A percentile compares a stretch with the other conserved stretches of the same genome.
These are phyloP conservation scores for Emydomyces testavorans DNA, from an alignment of 2,329 filamentous ascomycete genomes.

Conservation along the genomic window DNA sequence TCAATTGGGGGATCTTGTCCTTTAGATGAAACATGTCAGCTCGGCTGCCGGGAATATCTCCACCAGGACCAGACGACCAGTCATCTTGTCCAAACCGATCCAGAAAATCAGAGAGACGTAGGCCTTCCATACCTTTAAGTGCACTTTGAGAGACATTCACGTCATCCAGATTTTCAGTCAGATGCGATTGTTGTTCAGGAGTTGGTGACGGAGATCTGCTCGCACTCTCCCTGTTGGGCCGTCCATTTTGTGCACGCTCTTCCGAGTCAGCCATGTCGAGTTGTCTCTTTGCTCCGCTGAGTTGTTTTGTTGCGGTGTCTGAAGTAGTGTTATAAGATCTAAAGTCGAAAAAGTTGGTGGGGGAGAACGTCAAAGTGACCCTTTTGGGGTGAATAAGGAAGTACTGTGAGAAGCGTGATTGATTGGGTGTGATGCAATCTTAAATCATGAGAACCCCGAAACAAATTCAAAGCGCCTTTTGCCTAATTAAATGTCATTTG, in stretches of 20 bases:
- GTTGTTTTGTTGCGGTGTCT: background rate
- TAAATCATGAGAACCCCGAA: background rate
- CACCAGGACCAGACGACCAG: background rate
- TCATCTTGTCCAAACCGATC: background rate
- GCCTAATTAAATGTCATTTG: background rate
- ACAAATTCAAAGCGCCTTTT: background rate
- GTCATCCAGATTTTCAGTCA: background rate
- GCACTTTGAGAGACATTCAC: background rate
- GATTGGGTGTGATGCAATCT: conserved; percentile 1
- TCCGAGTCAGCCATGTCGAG: conserved; percentile 7
- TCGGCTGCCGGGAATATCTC: background rate
- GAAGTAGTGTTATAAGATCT: background rate
- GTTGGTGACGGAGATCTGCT: background rate
- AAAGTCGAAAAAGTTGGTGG: background rate
- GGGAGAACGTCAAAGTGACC: conserved; percentile 1
- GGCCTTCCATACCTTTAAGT: background rate
- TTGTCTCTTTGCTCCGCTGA: background rate
- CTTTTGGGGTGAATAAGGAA: background rate
- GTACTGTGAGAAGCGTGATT: background rate
- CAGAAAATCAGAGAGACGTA: background rate
- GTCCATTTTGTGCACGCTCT: background rate
- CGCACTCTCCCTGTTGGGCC: conserved; percentile 4
- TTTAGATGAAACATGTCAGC: background rate
- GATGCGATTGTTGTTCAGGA: background rate
- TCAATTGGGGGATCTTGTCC: conserved; percentile 2